A percentile compares a stretch with the other conserved stretches of the same genome.
These are phyloP conservation scores for Penicillium diatomitis DNA, from an alignment of 495 filamentous ascomycete species.

Conservation along the genomic window DNA sequence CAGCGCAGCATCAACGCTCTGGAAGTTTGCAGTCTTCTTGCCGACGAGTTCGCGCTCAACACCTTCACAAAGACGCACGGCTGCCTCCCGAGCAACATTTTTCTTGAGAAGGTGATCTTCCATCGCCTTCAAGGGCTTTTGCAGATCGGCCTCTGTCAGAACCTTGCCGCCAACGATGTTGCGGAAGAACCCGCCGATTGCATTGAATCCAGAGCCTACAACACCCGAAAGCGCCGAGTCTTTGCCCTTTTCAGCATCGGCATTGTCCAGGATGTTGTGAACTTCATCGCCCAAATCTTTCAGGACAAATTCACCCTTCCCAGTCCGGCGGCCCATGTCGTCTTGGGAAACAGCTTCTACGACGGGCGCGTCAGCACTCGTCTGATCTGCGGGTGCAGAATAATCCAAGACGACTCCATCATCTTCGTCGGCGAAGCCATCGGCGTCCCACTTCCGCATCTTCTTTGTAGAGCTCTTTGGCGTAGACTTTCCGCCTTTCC, in stretches of 20 bases:
- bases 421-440: slow-evolving; percentile 80
- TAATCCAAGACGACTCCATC: slow-evolving; percentile 80
- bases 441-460: slow-evolving; percentile 81
- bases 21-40: slow-evolving; percentile 86
- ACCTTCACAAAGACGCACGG: slow-evolving; percentile 80
- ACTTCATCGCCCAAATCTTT: slow-evolving; percentile 91
- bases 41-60: slow-evolving; percentile 84
- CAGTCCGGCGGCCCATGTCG: slow-evolving; percentile 74
- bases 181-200: slow-evolving; percentile 77
- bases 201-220: slow-evolving; percentile 66
- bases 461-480: slow-evolving; percentile 60
- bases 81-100: slow-evolving; percentile 93
- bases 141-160: slow-evolving; percentile 75
- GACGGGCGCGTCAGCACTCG: slow-evolving; percentile 39
- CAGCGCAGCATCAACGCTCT: slow-evolving; percentile 79
- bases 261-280: slow-evolving; percentile 71
- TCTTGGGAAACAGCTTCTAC: slow-evolving; percentile 68
- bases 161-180: slow-evolving; percentile 93
- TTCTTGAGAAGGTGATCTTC: slow-evolving; percentile 90
- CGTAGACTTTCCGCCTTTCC: slow-evolving; percentile 41
- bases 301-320: slow-evolving; percentile 85
- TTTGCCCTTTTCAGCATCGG: slow-evolving; percentile 54
- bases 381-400: slow-evolving; percentile 53
- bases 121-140: slow-evolving; percentile 90
- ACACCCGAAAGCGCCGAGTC: slow-evolving; percentile 46